phyloP scores from a whole-genome alignment of 192 early-diverging fungal species.

The Jimgerdemannia flammicorona region DNA sequence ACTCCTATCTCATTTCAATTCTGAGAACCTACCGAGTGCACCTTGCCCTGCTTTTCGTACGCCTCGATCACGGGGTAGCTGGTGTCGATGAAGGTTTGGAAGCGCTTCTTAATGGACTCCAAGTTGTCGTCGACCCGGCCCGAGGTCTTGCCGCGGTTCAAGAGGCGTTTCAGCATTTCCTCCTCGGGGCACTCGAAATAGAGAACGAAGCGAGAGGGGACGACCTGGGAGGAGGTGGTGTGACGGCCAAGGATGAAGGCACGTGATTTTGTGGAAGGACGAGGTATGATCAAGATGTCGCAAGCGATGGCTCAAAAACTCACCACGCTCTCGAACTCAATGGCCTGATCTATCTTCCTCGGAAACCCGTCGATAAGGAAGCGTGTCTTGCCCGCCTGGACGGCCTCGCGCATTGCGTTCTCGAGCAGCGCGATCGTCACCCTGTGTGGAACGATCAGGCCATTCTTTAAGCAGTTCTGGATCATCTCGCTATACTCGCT shows the following conservation, averaged over 20 bases:
- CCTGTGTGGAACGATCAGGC: constrained; percentile 93
- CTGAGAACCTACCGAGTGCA: constrained; percentile 57
- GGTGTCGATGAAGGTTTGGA: constrained; percentile 79
- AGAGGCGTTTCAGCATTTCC: constrained; percentile 82
- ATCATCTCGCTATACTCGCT: constrained; percentile 92
- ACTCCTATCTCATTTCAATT: neutral
- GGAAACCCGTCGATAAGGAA: constrained; percentile 99
- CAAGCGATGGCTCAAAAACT: constrained; percentile 15
- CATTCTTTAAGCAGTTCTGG: constrained; percentile 87
- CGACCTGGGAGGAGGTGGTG: constrained; percentile 39
- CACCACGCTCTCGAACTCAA: constrained; percentile 88
- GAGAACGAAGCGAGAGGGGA: constrained; percentile 67
- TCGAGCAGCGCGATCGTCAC: constrained; percentile 92
- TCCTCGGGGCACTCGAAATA: constrained; percentile 97
- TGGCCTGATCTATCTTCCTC: constrained; percentile 87
- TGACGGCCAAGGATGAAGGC: neutral
- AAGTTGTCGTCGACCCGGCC: constrained; percentile 95
- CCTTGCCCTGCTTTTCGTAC: constrained; percentile 74
- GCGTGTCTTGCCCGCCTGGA: constrained; percentile 45
- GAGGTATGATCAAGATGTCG: neutral
- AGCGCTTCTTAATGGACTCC: constrained; percentile 94
- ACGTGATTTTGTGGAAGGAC: neutral
- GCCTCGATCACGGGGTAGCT: constrained; percentile 90
- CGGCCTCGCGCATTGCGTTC: constrained; percentile 76
- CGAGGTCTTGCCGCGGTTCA: constrained; percentile 92